Evolutionary conservation across 1,284 basidiomycete species (phyloP).

Genomic region (Nidula niveotomentosa): DNA sequence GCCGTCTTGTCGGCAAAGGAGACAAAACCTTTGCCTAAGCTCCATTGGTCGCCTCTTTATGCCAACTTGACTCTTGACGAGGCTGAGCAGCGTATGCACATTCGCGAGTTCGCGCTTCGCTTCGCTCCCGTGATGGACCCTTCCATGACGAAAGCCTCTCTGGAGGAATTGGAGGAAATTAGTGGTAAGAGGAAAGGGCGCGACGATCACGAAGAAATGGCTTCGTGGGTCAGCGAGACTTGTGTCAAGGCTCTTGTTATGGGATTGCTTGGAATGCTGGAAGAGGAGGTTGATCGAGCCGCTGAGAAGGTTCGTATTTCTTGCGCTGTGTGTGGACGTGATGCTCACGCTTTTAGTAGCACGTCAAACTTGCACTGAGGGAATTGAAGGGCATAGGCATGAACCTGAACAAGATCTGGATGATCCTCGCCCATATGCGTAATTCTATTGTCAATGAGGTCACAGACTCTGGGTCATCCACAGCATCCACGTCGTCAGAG

Average conservation of each 20-base stretch:
- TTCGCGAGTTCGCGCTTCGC: conserved; percentile 71
- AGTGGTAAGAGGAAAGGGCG: conserved; percentile 33
- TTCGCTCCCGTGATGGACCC: conserved; percentile 54
- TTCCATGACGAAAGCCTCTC: conserved; percentile 44
- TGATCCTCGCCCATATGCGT: conserved; percentile 47
- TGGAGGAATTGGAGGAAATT: conserved; percentile 69
- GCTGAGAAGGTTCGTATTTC: conserved; percentile 24
- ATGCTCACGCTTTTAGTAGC: conserved; percentile 21
- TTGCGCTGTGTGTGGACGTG: neutral
- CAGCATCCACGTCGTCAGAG: conserved; percentile 6
- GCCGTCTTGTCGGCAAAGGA: no score
- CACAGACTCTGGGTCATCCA: conserved; percentile 10
- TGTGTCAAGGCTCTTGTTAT: conserved; percentile 61
- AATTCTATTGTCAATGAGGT: conserved; percentile 23
- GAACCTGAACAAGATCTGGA: conserved; percentile 64
- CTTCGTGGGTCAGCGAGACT: conserved; percentile 61
- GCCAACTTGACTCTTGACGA: conserved; percentile 42
- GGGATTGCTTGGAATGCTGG: conserved; percentile 56
- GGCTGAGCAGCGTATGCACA: conserved; percentile 60
- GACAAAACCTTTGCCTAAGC: conserved; percentile 29
- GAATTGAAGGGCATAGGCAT: conserved; percentile 49
- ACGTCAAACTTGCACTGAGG: conserved; percentile 45
- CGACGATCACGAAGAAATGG: conserved; percentile 38
- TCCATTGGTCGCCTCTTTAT: conserved; percentile 51
- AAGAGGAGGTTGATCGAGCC: conserved; percentile 38